Percentiles rank a stretch among this genome's conserved stretches.
Evolutionary conservation across 2,329 filamentous ascomycete species (phyloP).

Genomic region (Xylariaceae sp.): DNA sequence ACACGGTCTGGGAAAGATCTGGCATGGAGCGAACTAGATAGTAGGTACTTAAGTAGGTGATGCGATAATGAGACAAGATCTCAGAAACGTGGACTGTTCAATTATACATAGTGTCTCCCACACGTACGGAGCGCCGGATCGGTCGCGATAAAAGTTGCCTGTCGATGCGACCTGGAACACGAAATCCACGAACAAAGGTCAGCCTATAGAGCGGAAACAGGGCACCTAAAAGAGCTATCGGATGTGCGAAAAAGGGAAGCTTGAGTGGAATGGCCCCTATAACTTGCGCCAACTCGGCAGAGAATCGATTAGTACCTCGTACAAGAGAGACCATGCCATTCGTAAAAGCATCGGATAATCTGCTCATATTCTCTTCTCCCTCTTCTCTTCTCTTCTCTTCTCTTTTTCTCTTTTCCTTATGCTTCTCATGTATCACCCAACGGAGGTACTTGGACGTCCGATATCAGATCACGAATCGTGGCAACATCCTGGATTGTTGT

Average conservation of each 20-base stretch:
- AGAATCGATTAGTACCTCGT: neutral
- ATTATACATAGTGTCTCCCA: neutral
- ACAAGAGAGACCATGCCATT: neutral
- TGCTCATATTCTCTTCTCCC: neutral
- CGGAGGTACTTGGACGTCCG: neutral
- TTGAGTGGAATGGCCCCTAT: neutral
- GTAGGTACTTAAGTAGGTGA: neutral
- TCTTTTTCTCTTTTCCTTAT: neutral
- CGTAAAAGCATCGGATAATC: neutral
- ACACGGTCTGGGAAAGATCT: neutral
- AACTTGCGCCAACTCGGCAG: neutral
- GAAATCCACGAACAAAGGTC: too few species aligned
- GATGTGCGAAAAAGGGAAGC: too few species aligned
- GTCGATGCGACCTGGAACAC: too few species aligned
- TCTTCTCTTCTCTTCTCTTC: neutral
- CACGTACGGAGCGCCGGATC: neutral
- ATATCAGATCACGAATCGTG: neutral
- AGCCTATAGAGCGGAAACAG: too few species aligned
- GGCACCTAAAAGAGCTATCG: neutral
- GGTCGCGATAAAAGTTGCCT: neutral
- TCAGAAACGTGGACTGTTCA: neutral
- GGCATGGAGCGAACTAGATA: neutral
- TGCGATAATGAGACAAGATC: neutral
- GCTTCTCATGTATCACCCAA: neutral
- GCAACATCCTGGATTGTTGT: neutral